phyloP scores from a whole-genome alignment of 257 asterid species.

The Solanum boliviense region DNA sequence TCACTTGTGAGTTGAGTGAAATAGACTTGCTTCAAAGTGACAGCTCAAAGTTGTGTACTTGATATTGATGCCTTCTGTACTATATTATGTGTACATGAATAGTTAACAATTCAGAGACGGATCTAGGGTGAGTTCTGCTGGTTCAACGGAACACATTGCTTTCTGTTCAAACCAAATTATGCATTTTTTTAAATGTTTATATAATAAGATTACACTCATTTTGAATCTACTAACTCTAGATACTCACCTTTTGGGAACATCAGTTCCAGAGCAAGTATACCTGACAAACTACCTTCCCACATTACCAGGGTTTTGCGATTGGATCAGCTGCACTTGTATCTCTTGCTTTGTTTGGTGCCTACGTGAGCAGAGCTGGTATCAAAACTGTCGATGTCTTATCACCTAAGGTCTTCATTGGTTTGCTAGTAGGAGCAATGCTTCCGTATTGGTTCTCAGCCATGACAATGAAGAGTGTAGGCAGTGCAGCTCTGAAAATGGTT shows the following conservation, averaged over 20 bases:
- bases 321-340: conserved; percentile 53
- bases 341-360: conserved; percentile 49
- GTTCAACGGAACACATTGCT: no score
- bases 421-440: conserved; percentile 51
- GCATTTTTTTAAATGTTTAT: no score
- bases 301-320: conserved; percentile 38
- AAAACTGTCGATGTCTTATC: conserved; percentile 32
- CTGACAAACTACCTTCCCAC: background rate
- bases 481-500: conserved; percentile 42
- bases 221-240: no score
- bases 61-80: background rate
- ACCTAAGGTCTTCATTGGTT: conserved; percentile 43
- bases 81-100: no score
- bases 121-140: no score
- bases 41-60: background rate
- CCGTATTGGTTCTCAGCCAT: conserved; percentile 57
- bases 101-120: no score
- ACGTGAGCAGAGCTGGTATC: conserved; percentile 38
- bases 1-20: background rate
- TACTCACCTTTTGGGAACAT: no score
- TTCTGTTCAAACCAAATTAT: no score
- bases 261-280: background rate
- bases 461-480: conserved; percentile 53
- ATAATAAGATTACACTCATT: no score
- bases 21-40: background rate